Evolutionary conservation across 345 rosid species (phyloP).

Genomic region (Geranium rotundifolium): DNA sequence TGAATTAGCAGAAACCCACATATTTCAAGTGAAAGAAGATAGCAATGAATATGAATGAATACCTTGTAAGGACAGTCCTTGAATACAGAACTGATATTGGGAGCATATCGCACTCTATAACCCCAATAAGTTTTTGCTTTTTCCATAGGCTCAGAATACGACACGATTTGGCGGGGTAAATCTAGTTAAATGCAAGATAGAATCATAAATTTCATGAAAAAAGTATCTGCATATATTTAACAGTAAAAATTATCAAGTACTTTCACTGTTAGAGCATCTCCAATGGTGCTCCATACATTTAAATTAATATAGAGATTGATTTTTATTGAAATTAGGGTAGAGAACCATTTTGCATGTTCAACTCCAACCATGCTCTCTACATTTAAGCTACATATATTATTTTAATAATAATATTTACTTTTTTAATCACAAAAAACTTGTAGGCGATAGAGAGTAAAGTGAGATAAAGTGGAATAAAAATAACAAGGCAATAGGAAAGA

Average conservation of each 20-base stretch:
- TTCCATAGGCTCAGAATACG: slow-evolving; percentile 61
- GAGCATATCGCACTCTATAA: slow-evolving; percentile 80
- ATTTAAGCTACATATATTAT: too few relatives aligned
- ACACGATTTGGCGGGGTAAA: slow-evolving; percentile 49
- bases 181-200: slow-evolving; percentile 42
- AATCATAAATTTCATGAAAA: slow-evolving; percentile 8
- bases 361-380: too few relatives aligned
- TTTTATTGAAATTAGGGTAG: too few relatives aligned
- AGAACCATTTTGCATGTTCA: too few relatives aligned
- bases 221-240: background rate
- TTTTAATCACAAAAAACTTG: too few relatives aligned
- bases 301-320: too few relatives aligned
- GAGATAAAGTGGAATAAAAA: too few relatives aligned
- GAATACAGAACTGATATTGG: slow-evolving; percentile 56
- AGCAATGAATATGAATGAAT: slow-evolving; percentile 2
- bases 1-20: background rate
- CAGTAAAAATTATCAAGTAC: background rate
- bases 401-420: too few relatives aligned
- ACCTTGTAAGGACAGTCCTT: slow-evolving; percentile 58
- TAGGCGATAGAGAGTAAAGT: too few relatives aligned
- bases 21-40: background rate
- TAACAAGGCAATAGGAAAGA: too few relatives aligned
- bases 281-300: too few relatives aligned
- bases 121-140: slow-evolving; percentile 84
- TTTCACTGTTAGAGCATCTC: background rate